Conservation (phyloP, 805 yeast genomes). For the Myxozyma melibiosi region DNA sequence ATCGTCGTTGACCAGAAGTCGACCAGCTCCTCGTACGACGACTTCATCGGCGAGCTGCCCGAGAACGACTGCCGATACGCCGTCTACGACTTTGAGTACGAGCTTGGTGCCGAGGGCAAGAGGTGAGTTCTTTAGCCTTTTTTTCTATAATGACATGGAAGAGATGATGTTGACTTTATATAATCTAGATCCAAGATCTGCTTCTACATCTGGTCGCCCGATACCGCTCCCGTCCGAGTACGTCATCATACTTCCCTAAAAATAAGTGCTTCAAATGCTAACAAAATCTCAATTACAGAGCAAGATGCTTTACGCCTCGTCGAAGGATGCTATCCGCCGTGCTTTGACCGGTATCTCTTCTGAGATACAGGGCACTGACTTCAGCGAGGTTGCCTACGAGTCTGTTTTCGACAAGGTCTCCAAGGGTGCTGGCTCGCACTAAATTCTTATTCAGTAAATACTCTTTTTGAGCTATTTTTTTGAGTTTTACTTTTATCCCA, state of each 20-base stretch:
- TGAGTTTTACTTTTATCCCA: not conserved
- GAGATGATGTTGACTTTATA: not conserved
- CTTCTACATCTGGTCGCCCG: conserved; percentile 94
- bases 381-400: conserved; percentile 94
- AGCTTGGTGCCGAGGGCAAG: conserved; percentile 90
- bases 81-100: conserved; percentile 95
- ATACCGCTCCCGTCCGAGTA: conserved; percentile 84
- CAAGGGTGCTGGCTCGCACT: conserved; percentile 72
- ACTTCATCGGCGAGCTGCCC: conserved; percentile 84
- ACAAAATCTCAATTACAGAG: conserved; percentile 39
- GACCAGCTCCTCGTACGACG: conserved; percentile 72
- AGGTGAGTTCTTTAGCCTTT: conserved; percentile 61
- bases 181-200: conserved; percentile 58
- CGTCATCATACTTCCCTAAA: conserved; percentile 4
- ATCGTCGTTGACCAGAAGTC: conserved; percentile 89
- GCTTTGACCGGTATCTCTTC: conserved; percentile 92
- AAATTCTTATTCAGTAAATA: conserved; percentile 23
- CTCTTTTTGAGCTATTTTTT: not conserved
- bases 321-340: conserved; percentile 96
- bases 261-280: not conserved
- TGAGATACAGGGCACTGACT: conserved; percentile 98
- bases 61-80: conserved; percentile 97
- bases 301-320: conserved; percentile 98
- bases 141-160: too few relatives aligned
- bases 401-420: conserved; percentile 87